A percentile compares a stretch with the other conserved stretches of the same genome.
These are phyloP conservation scores for Thielaviopsis cerberus DNA, from an alignment of 2,329 filamentous ascomycete species.

Conservation along the genomic window DNA sequence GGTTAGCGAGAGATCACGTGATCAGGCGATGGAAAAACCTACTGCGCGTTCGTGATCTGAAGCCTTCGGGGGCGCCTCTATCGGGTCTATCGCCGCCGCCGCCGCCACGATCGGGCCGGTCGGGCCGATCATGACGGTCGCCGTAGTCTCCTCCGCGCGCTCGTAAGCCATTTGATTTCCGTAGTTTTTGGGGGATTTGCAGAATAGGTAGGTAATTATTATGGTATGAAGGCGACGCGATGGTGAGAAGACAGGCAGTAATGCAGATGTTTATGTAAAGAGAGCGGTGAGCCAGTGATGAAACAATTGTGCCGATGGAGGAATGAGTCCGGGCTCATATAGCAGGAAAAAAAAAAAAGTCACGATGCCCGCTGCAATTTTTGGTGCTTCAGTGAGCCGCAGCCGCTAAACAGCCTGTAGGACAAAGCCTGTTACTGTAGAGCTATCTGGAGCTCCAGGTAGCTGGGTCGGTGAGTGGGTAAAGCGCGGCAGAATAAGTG, in stretches of 20 bases:
- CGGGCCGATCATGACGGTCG: slow-evolving; percentile 14
- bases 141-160: slow-evolving; percentile 29
- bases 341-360: too few species aligned
- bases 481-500: background rate
- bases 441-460: background rate
- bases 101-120: slow-evolving; percentile 5
- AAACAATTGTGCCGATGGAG: too few species aligned
- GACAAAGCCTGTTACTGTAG: background rate
- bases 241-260: too few species aligned
- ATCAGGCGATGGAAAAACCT: slow-evolving; percentile 18
- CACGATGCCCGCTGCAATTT: too few species aligned
- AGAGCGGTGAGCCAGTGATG: too few species aligned
- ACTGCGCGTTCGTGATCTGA: slow-evolving; percentile 34
- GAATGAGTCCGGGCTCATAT: too few species aligned
- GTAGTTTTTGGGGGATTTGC: slow-evolving; percentile 11
- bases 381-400: too few species aligned
- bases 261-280: too few species aligned
- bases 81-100: slow-evolving; percentile 18
- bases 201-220: too few species aligned
- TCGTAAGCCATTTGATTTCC: slow-evolving; percentile 30
- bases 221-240: background rate
- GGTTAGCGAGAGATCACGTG: slow-evolving; percentile 1
- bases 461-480: background rate
- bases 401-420: too few species aligned
- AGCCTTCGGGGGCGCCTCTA: slow-evolving; percentile 26